Evolutionary conservation across 148 eudicot species (phyloP), one percentile per base, ranked within the genome.

Genomic region (Linanthus parryae): DNA sequence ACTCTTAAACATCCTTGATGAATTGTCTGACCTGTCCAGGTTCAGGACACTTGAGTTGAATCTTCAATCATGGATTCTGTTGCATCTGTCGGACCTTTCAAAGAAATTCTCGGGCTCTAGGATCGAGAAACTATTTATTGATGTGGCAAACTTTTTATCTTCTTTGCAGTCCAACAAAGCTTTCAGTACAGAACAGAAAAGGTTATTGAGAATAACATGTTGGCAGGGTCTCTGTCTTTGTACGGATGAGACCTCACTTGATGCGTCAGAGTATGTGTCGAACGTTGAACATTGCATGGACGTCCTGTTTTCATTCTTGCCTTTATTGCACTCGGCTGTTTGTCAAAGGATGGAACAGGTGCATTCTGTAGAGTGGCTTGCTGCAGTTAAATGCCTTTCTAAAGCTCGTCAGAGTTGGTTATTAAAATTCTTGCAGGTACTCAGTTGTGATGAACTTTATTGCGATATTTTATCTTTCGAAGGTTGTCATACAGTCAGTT

Each of bases 1-100:
- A 18, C 79, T 92, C 39, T 74, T 92, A 37, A 63, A 58, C 62
- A 77, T 82, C 73, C 71, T 92, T 45, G 94, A 87, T 80, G 99
- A 92, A 63, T 69, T 84, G 7, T 77, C 74, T 59, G 83, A 88
- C 53, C 58, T 87, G 43, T 51, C 84, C 26, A 84, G 94, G 76
- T 87, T 87, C 56, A 72, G 71, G 68, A 68, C 73, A 41, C 88
- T 92, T 63, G 85, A 87, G 77, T 56, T 63, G 54, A 62, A 66
- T 69, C 73, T 77, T 64, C 94, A 87, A 69, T 75, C 70, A 17
- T 68, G 62, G 67, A 42, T 92, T 52, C 77, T 84, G 31, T 73
- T 69, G 63, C 88, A 84, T 72, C 57, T 92, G 63, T 73, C 54
- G 11, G 82, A 77, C 60, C 59, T 88, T 36, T 56, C 63, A 37